phyloP scores from a whole-genome alignment of 1,284 basidiomycete species.

The Cryptococcus floricola region DNA sequence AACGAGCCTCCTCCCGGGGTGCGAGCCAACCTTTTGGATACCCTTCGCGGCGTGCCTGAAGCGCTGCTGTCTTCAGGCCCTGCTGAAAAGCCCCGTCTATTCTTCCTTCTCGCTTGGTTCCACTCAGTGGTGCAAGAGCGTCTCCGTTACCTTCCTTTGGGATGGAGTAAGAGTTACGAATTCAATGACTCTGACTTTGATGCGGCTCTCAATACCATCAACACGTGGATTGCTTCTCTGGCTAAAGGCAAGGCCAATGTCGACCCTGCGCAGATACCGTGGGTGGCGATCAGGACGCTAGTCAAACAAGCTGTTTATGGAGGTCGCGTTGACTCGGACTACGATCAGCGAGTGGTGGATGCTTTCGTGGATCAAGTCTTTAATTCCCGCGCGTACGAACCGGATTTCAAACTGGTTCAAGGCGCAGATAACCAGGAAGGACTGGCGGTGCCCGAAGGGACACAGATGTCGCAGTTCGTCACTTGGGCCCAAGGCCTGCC shows the following conservation, averaged over 20 bases:
- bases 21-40: conserved; percentile 89
- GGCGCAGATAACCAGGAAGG: conserved; percentile 53
- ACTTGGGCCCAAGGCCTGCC: conserved; percentile 81
- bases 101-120: conserved; percentile 97
- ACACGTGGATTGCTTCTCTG: conserved; percentile 73
- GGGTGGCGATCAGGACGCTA: conserved; percentile 83
- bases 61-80: conserved; percentile 64
- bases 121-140: conserved; percentile 95
- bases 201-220: conserved; percentile 86
- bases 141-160: conserved; percentile 85
- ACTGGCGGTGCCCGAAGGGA: conserved; percentile 81
- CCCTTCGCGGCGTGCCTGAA: conserved; percentile 72
- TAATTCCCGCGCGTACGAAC: conserved; percentile 79
- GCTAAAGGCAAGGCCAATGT: conserved; percentile 86
- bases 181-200: conserved; percentile 97
- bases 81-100: conserved; percentile 81
- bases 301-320: conserved; percentile 95
- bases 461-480: conserved; percentile 82
- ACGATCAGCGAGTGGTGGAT: conserved; percentile 85
- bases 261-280: conserved; percentile 83
- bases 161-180: conserved; percentile 93
- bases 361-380: conserved; percentile 87
- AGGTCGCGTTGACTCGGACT: conserved; percentile 87
- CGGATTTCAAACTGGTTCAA: conserved; percentile 80
- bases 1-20: conserved; percentile 95